Evolutionary conservation across 176 grass and related monocot species (phyloP).

Genomic region (Alopecurus myosuroides): DNA sequence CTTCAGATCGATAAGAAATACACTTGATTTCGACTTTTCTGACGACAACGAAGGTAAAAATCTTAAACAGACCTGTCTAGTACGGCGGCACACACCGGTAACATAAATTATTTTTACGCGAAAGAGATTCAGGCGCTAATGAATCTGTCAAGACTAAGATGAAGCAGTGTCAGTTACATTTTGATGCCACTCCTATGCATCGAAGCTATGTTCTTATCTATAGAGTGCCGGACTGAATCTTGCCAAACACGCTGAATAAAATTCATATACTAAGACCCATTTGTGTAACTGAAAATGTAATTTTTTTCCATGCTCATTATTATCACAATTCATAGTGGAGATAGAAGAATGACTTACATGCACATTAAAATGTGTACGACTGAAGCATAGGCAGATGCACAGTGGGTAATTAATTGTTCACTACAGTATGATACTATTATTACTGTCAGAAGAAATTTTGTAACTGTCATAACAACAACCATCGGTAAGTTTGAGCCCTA

Average conservation of each 20-base stretch:
- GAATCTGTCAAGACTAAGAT: neutral
- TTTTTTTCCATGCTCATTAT: neutral
- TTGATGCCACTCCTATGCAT: neutral
- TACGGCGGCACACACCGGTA: neutral
- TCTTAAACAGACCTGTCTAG: neutral
- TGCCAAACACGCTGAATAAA: neutral
- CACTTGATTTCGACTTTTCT: constrained; percentile 89
- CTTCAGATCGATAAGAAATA: constrained; percentile 86
- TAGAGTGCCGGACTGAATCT: neutral
- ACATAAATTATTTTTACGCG: neutral
- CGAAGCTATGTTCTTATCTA: neutral
- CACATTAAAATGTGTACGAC: neutral
- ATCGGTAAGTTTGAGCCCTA: neutral
- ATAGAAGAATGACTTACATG: neutral
- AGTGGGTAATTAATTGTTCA: neutral
- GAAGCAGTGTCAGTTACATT: neutral
- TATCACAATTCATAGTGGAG: neutral
- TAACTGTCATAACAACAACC: neutral
- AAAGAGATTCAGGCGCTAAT: neutral
- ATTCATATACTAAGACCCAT: neutral
- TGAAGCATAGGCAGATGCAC: neutral
- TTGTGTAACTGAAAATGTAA: neutral
- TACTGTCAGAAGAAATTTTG: neutral
- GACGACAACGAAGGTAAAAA: constrained; percentile 71
- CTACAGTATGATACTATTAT: constrained; percentile 1